Conservation (phyloP, 106 monocot genomes). For the Dendrobium huoshanense region DNA sequence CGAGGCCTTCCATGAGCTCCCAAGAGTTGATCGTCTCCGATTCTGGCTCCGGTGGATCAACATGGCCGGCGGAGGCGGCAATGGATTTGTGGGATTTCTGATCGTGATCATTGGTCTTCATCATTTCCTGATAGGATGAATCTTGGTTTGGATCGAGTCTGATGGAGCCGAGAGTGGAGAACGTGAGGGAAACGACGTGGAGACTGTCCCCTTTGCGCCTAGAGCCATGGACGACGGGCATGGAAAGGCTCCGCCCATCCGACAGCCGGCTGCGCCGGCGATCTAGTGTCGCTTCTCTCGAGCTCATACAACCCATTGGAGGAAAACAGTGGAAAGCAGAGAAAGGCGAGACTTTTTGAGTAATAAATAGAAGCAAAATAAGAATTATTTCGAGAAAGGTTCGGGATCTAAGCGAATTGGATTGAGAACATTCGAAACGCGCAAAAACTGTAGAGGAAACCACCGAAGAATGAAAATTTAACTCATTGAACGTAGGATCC, state of each 20-base stretch:
- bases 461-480: background rate
- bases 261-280: constrained; percentile 9
- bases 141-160: constrained; percentile 14
- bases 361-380: background rate
- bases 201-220: constrained; percentile 6
- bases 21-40: constrained; percentile 60
- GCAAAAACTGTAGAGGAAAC: background rate
- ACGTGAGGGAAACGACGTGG: constrained; percentile 54
- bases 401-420: background rate
- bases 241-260: constrained; percentile 25
- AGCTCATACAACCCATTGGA: constrained; percentile 78
- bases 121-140: constrained; percentile 22
- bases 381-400: background rate
- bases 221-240: constrained; percentile 25
- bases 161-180: constrained; percentile 60
- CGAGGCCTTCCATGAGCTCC: constrained; percentile 72
- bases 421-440: background rate
- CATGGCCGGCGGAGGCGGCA: constrained; percentile 13
- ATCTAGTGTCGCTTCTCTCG: constrained; percentile 38
- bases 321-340: background rate
- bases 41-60: constrained; percentile 45
- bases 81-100: background rate
- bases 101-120: constrained; percentile 20
- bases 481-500: background rate
- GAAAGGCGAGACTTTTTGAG: background rate